These are phyloP conservation scores for Dunaliella primolecta DNA, from an alignment of 139 green algal genomes.

Conservation along the genomic window DNA sequence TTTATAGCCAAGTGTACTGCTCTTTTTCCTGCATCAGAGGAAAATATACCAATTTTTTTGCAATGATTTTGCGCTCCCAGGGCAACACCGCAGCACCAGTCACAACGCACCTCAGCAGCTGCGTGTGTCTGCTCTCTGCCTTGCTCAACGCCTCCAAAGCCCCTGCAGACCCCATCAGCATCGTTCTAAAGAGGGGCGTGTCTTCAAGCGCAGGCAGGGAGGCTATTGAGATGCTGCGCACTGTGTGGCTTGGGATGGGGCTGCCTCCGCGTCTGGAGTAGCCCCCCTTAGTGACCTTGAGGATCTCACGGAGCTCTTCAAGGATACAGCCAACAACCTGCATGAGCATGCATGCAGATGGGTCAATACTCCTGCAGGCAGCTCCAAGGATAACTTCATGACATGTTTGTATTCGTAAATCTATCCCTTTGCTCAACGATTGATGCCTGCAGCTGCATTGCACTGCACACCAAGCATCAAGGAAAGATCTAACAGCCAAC, in stretches of 20 bases:
- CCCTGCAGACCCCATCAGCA: background rate
- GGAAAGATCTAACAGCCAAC: too few relatives aligned
- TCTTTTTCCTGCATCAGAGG: background rate
- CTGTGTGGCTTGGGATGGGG: background rate
- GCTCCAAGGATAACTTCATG: background rate
- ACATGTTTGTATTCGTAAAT: background rate
- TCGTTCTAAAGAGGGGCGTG: background rate
- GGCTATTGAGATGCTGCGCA: background rate
- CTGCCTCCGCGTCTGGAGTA: background rate
- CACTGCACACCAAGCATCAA: background rate
- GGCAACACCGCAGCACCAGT: too few relatives aligned
- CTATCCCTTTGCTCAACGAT: background rate
- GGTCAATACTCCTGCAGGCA: background rate
- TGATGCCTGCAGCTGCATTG: background rate
- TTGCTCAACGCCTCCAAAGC: background rate
- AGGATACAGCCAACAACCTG: background rate
- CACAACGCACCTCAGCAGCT: background rate
- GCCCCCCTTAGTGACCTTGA: background rate
- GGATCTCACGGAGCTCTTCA: background rate
- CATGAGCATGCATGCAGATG: background rate
- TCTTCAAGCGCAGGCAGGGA: background rate
- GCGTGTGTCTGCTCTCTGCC: background rate
- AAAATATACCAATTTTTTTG: background rate
- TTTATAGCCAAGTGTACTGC: background rate
- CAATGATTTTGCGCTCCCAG: background rate